Evolutionary conservation across 805 yeast genomes (phyloP).

Genomic region (Kluyveromyces wickerhamii): DNA sequence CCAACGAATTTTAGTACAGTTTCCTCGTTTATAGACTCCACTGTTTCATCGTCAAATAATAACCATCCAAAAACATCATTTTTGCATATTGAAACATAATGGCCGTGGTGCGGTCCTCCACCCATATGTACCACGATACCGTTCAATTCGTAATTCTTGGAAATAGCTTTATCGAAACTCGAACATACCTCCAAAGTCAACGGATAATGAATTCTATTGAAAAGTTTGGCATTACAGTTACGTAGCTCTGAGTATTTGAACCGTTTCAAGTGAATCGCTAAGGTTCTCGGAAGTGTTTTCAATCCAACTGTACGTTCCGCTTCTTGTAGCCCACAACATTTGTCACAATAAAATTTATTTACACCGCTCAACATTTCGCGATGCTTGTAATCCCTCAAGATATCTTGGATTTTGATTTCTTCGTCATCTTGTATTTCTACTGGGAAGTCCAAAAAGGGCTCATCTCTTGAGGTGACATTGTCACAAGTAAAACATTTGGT

Average conservation of each 20-base stretch:
- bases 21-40: constrained; percentile 75
- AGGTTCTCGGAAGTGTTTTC: constrained; percentile 64
- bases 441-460: constrained; percentile 77
- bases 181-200: constrained; percentile 54
- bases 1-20: constrained; percentile 85
- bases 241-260: constrained; percentile 84
- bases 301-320: constrained; percentile 86
- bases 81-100: constrained; percentile 81
- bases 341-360: constrained; percentile 89
- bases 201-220: constrained; percentile 80
- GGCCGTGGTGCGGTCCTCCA: constrained; percentile 97
- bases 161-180: constrained; percentile 36
- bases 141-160: constrained; percentile 67
- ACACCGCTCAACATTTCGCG: constrained; percentile 79
- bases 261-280: constrained; percentile 81
- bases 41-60: constrained; percentile 90
- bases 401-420: constrained; percentile 56
- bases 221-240: constrained; percentile 75
- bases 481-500: constrained; percentile 90
- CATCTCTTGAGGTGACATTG: constrained; percentile 70
- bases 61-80: constrained; percentile 79
- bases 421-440: constrained; percentile 73
- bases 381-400: constrained; percentile 48
- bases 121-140: constrained; percentile 92
- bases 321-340: constrained; percentile 84